These are phyloP conservation scores for Castanopsis chinensis DNA, from an alignment of 306 rosid species.

Conservation along the genomic window DNA sequence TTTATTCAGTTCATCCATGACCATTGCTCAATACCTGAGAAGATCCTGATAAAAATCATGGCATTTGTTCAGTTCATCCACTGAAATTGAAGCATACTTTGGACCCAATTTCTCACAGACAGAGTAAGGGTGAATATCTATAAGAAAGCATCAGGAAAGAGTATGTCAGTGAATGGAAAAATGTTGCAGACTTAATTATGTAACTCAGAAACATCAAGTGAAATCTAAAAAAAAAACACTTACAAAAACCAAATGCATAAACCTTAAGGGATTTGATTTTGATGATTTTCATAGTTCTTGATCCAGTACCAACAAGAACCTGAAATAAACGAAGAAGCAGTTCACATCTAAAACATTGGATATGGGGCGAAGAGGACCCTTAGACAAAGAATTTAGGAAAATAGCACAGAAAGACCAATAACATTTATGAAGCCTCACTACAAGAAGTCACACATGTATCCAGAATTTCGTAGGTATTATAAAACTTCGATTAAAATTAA, in stretches of 20 bases:
- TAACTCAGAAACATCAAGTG: constrained; percentile 6
- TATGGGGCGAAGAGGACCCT: not conserved
- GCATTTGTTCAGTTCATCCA: constrained; percentile 55
- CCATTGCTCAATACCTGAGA: constrained; percentile 63
- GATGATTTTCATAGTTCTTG: constrained; percentile 73
- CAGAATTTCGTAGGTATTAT: not conserved
- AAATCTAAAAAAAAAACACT: constrained; percentile 38
- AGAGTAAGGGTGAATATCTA: constrained; percentile 81
- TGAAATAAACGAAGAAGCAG: constrained; percentile 32
- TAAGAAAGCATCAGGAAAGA: constrained; percentile 11
- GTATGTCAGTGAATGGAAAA: constrained; percentile 5
- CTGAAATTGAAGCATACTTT: constrained; percentile 74
- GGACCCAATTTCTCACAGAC: constrained; percentile 85
- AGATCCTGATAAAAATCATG: constrained; percentile 78
- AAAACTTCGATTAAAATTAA: not conserved
- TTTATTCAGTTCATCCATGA: not conserved
- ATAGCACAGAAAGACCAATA: not conserved
- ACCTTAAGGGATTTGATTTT: constrained; percentile 78
- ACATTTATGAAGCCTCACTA: not conserved
- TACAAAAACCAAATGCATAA: constrained; percentile 98
- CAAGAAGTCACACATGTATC: not conserved
- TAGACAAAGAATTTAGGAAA: constrained; percentile 2
- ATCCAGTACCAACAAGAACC: constrained; percentile 96
- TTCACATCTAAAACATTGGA: constrained; percentile 1
- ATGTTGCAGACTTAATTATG: constrained; percentile 15